Percentiles rank a stretch among this genome's conserved stretches.
phyloP scores from a whole-genome alignment of 108 stramenopile species.

The Cyclotella baltica region DNA sequence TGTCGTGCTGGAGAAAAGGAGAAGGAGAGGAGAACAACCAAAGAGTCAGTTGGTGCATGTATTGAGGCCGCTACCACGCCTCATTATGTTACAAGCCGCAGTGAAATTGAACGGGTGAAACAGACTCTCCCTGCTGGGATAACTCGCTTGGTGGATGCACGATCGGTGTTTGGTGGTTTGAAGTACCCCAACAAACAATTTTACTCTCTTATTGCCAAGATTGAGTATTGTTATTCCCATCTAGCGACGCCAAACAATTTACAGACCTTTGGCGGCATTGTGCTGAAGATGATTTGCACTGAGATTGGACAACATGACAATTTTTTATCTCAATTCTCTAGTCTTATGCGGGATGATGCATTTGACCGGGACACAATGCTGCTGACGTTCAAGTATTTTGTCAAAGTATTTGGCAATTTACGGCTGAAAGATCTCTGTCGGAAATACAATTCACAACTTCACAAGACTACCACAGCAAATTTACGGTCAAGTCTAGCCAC shows the following conservation, averaged over 20 bases:
- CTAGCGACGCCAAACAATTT: neutral
- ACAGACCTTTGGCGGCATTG: neutral
- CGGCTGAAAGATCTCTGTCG: too few species aligned
- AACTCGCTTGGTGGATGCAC: neutral
- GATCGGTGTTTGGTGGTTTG: neutral
- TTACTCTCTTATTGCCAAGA: neutral
- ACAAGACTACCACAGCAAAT: too few species aligned
- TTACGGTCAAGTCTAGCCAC: too few species aligned
- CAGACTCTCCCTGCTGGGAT: neutral
- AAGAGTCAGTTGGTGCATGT: neutral
- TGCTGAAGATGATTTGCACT: neutral
- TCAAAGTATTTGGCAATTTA: too few species aligned
- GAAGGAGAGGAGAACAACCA: neutral
- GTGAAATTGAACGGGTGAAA: neutral
- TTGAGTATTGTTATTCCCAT: neutral
- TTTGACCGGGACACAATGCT: too few species aligned
- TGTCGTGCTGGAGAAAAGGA: neutral
- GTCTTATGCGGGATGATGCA: too few species aligned
- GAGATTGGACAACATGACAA: neutral
- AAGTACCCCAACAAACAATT: neutral
- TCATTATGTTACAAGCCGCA: neutral
- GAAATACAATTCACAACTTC: too few species aligned
- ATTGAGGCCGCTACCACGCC: neutral
- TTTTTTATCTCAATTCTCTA: too few species aligned
- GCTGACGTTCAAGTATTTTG: too few species aligned